phyloP scores from a whole-genome alignment of 176 grass and related monocot species.

The Oryza coarctata region DNA sequence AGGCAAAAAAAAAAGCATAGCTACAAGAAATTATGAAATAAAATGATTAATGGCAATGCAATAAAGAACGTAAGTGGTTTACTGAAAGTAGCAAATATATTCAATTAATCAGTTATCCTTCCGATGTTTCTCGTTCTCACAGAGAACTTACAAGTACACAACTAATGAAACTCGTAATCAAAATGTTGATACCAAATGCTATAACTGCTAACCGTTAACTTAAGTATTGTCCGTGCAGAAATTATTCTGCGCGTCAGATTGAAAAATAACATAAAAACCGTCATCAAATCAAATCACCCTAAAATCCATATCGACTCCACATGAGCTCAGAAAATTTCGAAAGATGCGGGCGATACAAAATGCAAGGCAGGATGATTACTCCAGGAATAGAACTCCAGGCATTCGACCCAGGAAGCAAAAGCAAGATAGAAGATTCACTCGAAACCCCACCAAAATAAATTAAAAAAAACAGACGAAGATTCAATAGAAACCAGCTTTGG shows the following conservation, averaged over 20 bases:
- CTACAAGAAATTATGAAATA: not conserved
- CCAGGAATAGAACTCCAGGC: not conserved
- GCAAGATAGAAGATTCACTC: not conserved
- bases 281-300: not conserved
- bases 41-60: conserved; percentile 21
- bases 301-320: not conserved
- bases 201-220: not conserved
- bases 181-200: conserved; percentile 12
- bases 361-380: not conserved
- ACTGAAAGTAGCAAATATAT: conserved; percentile 17
- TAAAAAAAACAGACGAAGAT: not conserved
- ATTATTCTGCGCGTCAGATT: not conserved
- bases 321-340: too few relatives aligned
- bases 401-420: conserved; percentile 4
- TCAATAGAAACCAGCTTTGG: not conserved
- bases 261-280: not conserved
- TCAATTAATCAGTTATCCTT: too few relatives aligned
- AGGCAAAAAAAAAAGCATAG: conserved; percentile 13
- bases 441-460: not conserved
- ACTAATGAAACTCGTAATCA: conserved; percentile 18
- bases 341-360: not conserved
- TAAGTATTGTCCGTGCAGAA: conserved; percentile 18
- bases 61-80: conserved; percentile 25
- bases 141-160: not conserved
- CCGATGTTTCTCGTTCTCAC: conserved; percentile 10